Percentiles rank a stretch among this genome's conserved stretches.
phyloP scores from a whole-genome alignment of 352 stramenopile species.

The Phytophthora syringae region DNA sequence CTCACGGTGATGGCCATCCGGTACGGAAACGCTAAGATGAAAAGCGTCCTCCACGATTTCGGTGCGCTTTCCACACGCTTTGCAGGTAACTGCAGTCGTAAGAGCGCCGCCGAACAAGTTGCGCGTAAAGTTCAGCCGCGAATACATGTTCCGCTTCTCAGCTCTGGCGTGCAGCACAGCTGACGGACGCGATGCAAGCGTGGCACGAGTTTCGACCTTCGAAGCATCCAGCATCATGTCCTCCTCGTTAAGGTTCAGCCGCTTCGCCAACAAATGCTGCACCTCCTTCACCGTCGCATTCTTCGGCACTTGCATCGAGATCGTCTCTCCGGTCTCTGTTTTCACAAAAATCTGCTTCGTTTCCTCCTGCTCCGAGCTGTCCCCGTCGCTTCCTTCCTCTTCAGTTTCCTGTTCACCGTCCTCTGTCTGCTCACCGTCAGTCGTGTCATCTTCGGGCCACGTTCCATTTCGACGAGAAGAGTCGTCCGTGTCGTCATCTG shows the following conservation, averaged over 20 bases:
- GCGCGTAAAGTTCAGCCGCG: slow-evolving; percentile 66
- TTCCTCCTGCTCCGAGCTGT: slow-evolving; percentile 33
- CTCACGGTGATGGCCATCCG: slow-evolving; percentile 20
- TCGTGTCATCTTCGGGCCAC: slow-evolving; percentile 29
- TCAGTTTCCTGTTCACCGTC: slow-evolving; percentile 27
- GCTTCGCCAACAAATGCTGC: slow-evolving; percentile 59
- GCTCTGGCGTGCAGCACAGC: slow-evolving; percentile 33
- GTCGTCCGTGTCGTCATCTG: slow-evolving; percentile 27
- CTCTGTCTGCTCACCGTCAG: slow-evolving; percentile 26
- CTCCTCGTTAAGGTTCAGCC: slow-evolving; percentile 56
- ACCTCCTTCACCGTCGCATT: slow-evolving; percentile 56
- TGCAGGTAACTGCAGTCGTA: slow-evolving; percentile 58
- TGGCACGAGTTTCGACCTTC: slow-evolving; percentile 33
- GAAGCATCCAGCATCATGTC: slow-evolving; percentile 62
- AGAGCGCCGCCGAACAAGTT: slow-evolving; percentile 63
- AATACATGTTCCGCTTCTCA: slow-evolving; percentile 46
- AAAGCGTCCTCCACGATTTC: slow-evolving; percentile 67
- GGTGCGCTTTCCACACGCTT: slow-evolving; percentile 55
- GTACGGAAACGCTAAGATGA: slow-evolving; percentile 66
- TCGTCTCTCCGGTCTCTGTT: slow-evolving; percentile 62
- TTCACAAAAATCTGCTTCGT: slow-evolving; percentile 73
- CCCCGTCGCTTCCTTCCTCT: slow-evolving; percentile 34
- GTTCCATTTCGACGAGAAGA: slow-evolving; percentile 24
- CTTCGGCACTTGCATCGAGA: slow-evolving; percentile 61
- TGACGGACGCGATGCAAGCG: slow-evolving; percentile 33